Conservation (phyloP, 1,139 yeast genomes). For the Kazachstania sp. region DNA sequence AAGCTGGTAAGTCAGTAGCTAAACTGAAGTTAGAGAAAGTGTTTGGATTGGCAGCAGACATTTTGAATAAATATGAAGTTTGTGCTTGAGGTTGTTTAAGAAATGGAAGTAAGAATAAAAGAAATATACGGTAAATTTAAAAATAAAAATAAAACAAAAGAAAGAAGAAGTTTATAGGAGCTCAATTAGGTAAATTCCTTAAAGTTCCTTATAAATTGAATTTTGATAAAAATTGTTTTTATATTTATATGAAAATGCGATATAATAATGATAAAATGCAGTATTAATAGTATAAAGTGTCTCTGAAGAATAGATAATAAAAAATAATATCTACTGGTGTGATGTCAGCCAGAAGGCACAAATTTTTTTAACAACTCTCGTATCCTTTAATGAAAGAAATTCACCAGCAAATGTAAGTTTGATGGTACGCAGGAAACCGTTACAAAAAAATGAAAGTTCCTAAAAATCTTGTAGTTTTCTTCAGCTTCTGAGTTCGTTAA, state of each 20-base stretch:
- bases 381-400: too few relatives aligned
- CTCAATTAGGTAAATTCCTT: neutral
- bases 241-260: neutral
- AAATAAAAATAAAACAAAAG: neutral
- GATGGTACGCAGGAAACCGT: too few relatives aligned
- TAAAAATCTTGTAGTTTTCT: too few relatives aligned
- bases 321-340: neutral
- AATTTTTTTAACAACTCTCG: neutral
- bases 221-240: neutral
- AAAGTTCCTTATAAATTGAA: neutral
- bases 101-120: neutral
- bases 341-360: neutral
- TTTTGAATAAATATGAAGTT: neutral
- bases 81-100: neutral
- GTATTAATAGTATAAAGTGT: too few relatives aligned
- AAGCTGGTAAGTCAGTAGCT: slow-evolving; percentile 72
- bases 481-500: too few relatives aligned
- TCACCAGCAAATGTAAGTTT: too few relatives aligned
- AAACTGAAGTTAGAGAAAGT: slow-evolving; percentile 47
- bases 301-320: too few relatives aligned
- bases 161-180: neutral
- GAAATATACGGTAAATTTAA: neutral
- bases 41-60: slow-evolving; percentile 7
- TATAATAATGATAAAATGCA: too few relatives aligned
- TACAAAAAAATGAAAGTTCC: too few relatives aligned